Conservation (phyloP, 768 basidiomycete genomes). For the Naematelia encephala region DNA sequence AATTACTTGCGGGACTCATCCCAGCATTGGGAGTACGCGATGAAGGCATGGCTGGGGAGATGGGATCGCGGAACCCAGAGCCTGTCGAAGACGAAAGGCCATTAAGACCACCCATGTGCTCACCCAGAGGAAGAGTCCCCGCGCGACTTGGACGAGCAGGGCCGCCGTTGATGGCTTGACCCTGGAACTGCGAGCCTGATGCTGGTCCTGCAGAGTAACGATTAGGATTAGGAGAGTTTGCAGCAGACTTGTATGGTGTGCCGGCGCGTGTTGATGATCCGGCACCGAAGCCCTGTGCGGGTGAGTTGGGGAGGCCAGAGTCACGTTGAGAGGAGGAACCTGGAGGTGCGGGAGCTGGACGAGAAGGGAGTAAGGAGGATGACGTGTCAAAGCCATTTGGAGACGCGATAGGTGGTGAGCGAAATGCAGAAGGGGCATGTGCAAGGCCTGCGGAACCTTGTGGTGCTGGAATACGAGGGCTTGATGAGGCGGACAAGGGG, state of each 20-base stretch:
- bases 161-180: conserved; percentile 11
- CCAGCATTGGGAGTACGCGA: conserved; percentile 3
- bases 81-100: conserved; percentile 1
- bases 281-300: conserved; percentile 6
- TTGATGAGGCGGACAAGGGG: conserved; percentile 14
- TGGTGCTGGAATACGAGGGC: conserved; percentile 15
- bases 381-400: conserved; percentile 28
- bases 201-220: conserved; percentile 40
- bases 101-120: conserved; percentile 15
- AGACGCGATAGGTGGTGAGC: conserved; percentile 29
- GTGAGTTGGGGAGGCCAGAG: conserved; percentile 16
- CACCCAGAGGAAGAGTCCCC: conserved; percentile 44
- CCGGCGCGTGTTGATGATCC: conserved; percentile 24
- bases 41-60: conserved; percentile 5
- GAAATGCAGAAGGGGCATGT: conserved; percentile 33
- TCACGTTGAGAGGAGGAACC: conserved; percentile 27
- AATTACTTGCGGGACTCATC: conserved; percentile 7
- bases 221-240: conserved; percentile 48
- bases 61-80: conserved; percentile 10
- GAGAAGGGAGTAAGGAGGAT: conserved; percentile 27
- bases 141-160: conserved; percentile 45
- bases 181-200: conserved; percentile 5
- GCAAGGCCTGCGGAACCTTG: background rate
- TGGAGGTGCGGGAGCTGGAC: conserved; percentile 43
- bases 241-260: conserved; percentile 30